Evolutionary conservation across 257 asterid genomes (phyloP).

Genomic region (Catharanthus roseus): DNA sequence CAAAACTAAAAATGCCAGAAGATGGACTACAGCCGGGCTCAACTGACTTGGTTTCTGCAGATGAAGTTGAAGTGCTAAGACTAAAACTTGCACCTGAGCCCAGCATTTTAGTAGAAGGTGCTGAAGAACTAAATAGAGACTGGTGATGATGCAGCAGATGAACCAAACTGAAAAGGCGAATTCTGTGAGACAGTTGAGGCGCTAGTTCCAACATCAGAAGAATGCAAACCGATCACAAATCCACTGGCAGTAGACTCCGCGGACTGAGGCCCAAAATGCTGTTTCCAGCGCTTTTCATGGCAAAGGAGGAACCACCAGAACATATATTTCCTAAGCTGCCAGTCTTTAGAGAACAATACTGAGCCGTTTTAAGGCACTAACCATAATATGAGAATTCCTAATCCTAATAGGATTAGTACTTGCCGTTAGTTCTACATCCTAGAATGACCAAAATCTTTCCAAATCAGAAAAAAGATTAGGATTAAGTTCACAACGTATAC

Average conservation of each 20-base stretch:
- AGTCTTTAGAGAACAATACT: no score
- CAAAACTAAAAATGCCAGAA: constrained; percentile 15
- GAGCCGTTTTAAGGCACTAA: no score
- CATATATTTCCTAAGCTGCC: constrained; percentile 17
- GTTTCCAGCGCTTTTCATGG: constrained; percentile 8
- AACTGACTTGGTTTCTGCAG: constrained; percentile 14
- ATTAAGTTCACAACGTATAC: no score
- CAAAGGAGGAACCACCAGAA: constrained; percentile 6
- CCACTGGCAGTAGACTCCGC: constrained; percentile 17
- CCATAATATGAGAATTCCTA: no score
- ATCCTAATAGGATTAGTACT: no score
- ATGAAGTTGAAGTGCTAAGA: constrained; percentile 15
- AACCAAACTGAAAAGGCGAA: constrained; percentile 19
- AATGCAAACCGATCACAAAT: background rate
- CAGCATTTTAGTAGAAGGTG: constrained; percentile 9
- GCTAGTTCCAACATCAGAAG: constrained; percentile 20
- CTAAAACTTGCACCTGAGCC: constrained; percentile 12
- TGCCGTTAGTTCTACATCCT: no score
- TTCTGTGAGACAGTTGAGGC: constrained; percentile 11
- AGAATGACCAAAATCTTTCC: no score
- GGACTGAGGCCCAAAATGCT: constrained; percentile 14
- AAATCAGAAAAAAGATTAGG: no score
- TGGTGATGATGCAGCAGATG: constrained; percentile 14
- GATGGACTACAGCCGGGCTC: constrained; percentile 8
- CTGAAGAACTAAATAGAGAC: constrained; percentile 14